These are phyloP conservation scores for Lachnellula occidentalis DNA, from an alignment of 2,329 filamentous ascomycete species.

Conservation along the genomic window DNA sequence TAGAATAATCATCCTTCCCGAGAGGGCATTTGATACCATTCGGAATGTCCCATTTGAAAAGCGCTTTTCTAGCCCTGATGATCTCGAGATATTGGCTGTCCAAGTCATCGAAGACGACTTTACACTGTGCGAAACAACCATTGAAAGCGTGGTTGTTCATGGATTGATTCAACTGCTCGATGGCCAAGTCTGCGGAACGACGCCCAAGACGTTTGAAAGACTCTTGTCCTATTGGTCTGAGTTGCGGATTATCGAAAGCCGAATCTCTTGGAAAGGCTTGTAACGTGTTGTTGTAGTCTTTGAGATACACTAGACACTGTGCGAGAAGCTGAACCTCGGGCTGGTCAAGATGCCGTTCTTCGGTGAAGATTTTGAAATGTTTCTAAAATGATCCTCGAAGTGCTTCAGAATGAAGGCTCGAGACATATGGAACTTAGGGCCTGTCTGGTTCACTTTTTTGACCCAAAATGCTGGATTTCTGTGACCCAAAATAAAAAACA, in stretches of 20 bases:
- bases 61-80: background rate
- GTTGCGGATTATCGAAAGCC: too few relatives aligned
- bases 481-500: too few relatives aligned
- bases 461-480: too few relatives aligned
- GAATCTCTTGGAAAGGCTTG: background rate
- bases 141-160: background rate
- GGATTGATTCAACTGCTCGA: background rate
- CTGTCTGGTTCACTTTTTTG: too few relatives aligned
- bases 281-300: background rate
- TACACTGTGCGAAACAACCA: background rate
- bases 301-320: background rate
- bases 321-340: background rate
- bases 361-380: too few relatives aligned
- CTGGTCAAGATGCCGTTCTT: background rate
- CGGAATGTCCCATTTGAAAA: background rate
- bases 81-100: background rate
- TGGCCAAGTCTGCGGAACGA: background rate
- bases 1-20: too few relatives aligned
- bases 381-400: slow-evolving; percentile 6
- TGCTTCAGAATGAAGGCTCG: background rate
- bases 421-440: too few relatives aligned
- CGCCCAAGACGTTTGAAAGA: background rate
- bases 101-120: background rate
- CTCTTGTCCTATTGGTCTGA: too few relatives aligned
- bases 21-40: too few relatives aligned